These are phyloP conservation scores for Trichoderma sp. DNA, from an alignment of 2,329 filamentous ascomycete species.

Conservation along the genomic window DNA sequence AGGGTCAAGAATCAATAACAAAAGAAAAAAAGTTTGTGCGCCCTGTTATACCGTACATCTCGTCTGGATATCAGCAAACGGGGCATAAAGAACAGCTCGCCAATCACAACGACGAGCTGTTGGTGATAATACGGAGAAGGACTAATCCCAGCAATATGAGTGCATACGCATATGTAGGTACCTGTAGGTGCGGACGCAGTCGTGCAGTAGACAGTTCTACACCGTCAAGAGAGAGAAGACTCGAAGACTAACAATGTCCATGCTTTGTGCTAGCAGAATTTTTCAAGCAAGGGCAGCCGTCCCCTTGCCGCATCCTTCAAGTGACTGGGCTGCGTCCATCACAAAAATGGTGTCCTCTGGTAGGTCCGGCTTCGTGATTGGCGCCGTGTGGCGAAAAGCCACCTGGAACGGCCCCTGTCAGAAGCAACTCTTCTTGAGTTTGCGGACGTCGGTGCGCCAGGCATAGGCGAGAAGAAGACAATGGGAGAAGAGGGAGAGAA, in stretches of 20 bases:
- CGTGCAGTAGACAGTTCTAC: background rate
- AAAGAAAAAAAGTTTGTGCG: background rate
- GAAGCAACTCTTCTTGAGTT: background rate
- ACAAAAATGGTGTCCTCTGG: conserved; percentile 8
- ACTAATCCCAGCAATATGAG: background rate
- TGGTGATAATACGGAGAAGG: background rate
- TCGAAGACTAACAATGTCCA: background rate
- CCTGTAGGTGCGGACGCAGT: conserved; percentile 12
- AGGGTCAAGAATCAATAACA: background rate
- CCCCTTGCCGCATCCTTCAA: conserved; percentile 1
- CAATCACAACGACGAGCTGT: background rate
- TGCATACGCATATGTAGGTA: conserved; percentile 8
- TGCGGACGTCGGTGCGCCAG: background rate
- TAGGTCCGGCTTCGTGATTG: conserved; percentile 17
- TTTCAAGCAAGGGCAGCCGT: conserved; percentile 12
- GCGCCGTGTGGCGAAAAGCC: conserved; percentile 18
- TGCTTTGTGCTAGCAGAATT: background rate
- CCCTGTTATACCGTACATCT: background rate
- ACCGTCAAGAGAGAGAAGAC: background rate
- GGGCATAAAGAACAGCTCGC: background rate
- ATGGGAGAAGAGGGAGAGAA: background rate
- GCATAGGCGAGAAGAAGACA: background rate
- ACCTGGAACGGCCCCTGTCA: background rate
- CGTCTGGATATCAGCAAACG: background rate
- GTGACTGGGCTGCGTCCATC: conserved; percentile 14